phyloP scores from a whole-genome alignment of 345 rosid genomes.

The Boechera retrofracta region DNA sequence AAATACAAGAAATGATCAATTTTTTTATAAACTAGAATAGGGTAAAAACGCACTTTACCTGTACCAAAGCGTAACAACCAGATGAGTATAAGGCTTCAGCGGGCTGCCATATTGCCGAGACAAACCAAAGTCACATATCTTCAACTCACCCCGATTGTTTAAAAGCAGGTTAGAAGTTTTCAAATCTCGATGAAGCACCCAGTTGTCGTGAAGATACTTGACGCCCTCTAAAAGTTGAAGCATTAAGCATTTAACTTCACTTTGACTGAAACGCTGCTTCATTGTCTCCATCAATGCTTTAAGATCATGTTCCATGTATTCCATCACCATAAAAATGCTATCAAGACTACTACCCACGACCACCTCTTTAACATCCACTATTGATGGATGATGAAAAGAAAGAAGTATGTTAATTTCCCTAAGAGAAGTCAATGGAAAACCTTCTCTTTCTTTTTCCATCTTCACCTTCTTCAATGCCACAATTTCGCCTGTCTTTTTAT shows the following conservation, averaged over 20 bases:
- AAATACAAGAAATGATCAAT: conserved; percentile 15
- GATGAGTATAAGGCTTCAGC: conserved; percentile 93
- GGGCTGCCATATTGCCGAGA: conserved; percentile 99
- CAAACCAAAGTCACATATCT: conserved; percentile 98
- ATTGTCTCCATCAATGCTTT: conserved; percentile 95
- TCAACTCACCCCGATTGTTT: conserved; percentile 94
- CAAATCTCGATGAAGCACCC: conserved; percentile 99
- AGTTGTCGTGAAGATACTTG: conserved; percentile 97
- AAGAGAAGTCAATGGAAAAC: conserved; percentile 92
- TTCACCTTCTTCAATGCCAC: conserved; percentile 99
- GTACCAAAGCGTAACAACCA: conserved; percentile 99
- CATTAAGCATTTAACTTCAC: conserved; percentile 99
- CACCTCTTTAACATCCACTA: conserved; percentile 98
- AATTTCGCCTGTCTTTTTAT: conserved; percentile 89
- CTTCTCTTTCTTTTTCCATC: conserved; percentile 99
- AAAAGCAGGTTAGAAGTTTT: conserved; percentile 96
- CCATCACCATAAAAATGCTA: conserved; percentile 99
- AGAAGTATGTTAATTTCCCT: conserved; percentile 98
- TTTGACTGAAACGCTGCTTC: conserved; percentile 98
- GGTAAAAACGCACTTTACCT: conserved; percentile 59
- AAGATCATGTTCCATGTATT: conserved; percentile 99
- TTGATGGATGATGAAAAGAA: conserved; percentile 92
- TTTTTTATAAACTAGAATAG: conserved; percentile 1
- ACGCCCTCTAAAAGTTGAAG: conserved; percentile 91
- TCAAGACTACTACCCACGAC: conserved; percentile 95